A percentile compares a stretch with the other conserved stretches of the same genome.
Evolutionary conservation across 1,284 basidiomycete genomes (phyloP).

Genomic region (Leccinum olivaceoglutinosum): DNA sequence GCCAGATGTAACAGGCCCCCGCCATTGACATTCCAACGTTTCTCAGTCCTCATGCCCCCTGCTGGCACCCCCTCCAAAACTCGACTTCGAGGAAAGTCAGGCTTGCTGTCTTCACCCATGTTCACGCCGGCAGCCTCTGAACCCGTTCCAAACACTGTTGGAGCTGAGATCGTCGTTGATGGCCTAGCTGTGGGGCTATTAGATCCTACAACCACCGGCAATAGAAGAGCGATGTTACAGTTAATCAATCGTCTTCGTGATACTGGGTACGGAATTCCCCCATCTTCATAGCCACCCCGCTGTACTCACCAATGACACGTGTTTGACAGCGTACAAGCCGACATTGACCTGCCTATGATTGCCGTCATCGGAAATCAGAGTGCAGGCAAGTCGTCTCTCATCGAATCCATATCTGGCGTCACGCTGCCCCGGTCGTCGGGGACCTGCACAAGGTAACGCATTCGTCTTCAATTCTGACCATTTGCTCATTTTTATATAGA

Average conservation of each 20-base stretch:
- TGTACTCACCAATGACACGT: not conserved
- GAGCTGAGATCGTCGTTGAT: not conserved
- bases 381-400: slow-evolving; percentile 69
- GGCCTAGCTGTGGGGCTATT: slow-evolving; percentile 39
- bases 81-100: not conserved
- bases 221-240: not conserved
- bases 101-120: not conserved
- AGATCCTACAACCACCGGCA: slow-evolving; percentile 2
- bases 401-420: slow-evolving; percentile 72
- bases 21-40: not conserved
- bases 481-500: slow-evolving; percentile 31
- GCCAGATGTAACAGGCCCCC: not conserved
- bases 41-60: not conserved
- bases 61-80: not conserved
- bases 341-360: slow-evolving; percentile 66
- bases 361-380: slow-evolving; percentile 65
- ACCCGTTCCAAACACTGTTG: not conserved
- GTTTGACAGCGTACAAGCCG: slow-evolving; percentile 48
- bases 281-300: not conserved
- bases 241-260: slow-evolving; percentile 12
- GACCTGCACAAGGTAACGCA: slow-evolving; percentile 58
- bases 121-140: not conserved
- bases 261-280: slow-evolving; percentile 42
- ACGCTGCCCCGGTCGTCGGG: slow-evolving; percentile 59
- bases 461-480: accelerated